Evolutionary conservation across 352 stramenopile genomes (phyloP).

Genomic region (Phytophthora brassicae): DNA sequence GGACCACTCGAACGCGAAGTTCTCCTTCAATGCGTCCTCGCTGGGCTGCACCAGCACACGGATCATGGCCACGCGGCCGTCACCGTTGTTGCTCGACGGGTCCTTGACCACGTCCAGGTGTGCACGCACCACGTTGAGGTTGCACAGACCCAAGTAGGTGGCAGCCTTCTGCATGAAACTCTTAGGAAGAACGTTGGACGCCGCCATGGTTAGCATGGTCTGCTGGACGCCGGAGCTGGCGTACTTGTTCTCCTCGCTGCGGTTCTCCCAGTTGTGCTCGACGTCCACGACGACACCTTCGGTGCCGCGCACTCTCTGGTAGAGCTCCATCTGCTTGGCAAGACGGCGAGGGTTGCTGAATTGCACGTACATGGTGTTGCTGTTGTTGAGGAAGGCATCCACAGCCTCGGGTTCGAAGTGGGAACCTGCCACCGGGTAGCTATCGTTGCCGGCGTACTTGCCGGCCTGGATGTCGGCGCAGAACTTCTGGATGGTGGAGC

Average conservation of each 20-base stretch:
- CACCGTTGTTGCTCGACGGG: constrained; percentile 36
- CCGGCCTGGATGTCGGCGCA: constrained; percentile 74
- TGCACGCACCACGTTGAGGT: constrained; percentile 94
- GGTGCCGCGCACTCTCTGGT: constrained; percentile 66
- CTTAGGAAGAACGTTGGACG: constrained; percentile 84
- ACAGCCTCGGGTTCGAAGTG: constrained; percentile 70
- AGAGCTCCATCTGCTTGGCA: constrained; percentile 69
- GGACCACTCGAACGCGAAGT: constrained; percentile 74
- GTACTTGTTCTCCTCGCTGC: constrained; percentile 85
- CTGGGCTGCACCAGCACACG: constrained; percentile 81
- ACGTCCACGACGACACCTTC: constrained; percentile 81
- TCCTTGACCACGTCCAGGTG: constrained; percentile 96
- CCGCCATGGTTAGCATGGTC: constrained; percentile 86
- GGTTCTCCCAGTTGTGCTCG: constrained; percentile 82
- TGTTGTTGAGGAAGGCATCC: constrained; percentile 62
- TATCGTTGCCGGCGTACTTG: constrained; percentile 58
- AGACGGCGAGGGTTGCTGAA: constrained; percentile 79
- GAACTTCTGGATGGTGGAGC: constrained; percentile 60
- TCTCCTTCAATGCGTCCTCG: constrained; percentile 43
- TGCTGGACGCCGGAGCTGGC: constrained; percentile 47
- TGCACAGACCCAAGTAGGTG: constrained; percentile 90
- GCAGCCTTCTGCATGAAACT: constrained; percentile 79
- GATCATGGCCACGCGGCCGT: constrained; percentile 73
- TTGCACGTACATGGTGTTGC: constrained; percentile 84
- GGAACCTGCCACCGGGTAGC: constrained; percentile 52